phyloP scores from a whole-genome alignment of 2,329 filamentous ascomycete genomes.

The Fusarium neocosmosporiellum region DNA sequence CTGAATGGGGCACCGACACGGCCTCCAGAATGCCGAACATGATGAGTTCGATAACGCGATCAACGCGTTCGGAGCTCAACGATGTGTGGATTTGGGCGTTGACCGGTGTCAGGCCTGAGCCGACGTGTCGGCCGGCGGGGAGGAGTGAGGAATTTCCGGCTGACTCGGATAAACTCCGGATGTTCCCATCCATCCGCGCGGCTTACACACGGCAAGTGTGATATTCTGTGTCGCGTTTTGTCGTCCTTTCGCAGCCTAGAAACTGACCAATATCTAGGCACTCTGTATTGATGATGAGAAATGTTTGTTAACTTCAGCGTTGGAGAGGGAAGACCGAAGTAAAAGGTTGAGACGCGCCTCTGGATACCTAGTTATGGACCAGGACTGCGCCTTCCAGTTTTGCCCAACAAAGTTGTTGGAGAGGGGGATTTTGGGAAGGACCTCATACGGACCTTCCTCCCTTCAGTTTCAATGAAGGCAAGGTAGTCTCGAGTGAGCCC shows the following conservation, averaged over 20 bases:
- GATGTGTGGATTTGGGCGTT: constrained; percentile 44
- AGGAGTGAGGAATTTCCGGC: constrained; percentile 37
- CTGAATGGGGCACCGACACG: constrained; percentile 50
- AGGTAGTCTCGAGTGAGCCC: background rate
- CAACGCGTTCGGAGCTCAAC: constrained; percentile 43
- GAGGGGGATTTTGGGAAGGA: background rate
- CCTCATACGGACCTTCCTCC: background rate
- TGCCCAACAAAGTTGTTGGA: background rate
- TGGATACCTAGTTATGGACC: background rate
- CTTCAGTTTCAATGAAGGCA: background rate
- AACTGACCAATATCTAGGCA: background rate
- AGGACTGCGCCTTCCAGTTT: background rate
- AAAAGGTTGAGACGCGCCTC: background rate
- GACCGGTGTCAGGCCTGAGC: constrained; percentile 45
- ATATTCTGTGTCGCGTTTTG: background rate
- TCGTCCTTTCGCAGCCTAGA: background rate
- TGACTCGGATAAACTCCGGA: constrained; percentile 40
- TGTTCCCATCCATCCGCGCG: background rate
- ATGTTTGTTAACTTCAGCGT: background rate
- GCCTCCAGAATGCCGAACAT: constrained; percentile 59
- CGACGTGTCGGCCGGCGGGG: constrained; percentile 31
- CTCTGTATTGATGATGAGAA: background rate
- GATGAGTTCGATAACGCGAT: constrained; percentile 39
- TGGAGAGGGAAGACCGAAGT: background rate
- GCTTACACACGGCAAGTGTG: background rate